These are phyloP conservation scores for Lyophyllum atratum DNA, from an alignment of 768 basidiomycete species.

Conservation along the genomic window DNA sequence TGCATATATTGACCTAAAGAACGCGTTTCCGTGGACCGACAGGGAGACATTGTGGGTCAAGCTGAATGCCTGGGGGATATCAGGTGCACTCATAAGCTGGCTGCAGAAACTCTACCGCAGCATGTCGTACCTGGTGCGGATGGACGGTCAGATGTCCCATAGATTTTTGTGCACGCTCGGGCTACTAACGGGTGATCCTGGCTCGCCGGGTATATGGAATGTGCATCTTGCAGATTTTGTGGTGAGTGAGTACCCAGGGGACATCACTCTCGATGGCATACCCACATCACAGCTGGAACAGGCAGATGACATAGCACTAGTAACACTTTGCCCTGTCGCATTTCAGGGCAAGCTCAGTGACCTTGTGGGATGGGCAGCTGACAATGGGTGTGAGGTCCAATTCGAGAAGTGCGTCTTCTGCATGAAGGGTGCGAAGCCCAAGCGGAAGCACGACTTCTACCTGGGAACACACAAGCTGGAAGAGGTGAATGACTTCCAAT, in stretches of 20 bases:
- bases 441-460: neutral
- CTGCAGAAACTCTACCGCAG: neutral
- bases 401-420: neutral
- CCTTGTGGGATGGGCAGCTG: neutral
- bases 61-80: neutral
- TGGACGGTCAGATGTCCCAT: neutral
- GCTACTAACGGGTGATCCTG: neutral
- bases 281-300: neutral
- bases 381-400: neutral
- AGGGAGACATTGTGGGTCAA: conserved; percentile 4
- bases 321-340: neutral
- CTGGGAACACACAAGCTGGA: neutral
- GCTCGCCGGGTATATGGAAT: neutral
- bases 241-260: neutral
- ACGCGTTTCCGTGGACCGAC: neutral
- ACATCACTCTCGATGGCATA: neutral
- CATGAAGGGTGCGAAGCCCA: neutral
- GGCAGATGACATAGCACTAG: neutral
- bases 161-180: too few species aligned
- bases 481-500: neutral
- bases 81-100: too few species aligned
- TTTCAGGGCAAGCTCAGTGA: neutral
- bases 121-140: neutral
- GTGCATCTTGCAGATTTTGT: neutral
- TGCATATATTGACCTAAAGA: neutral